Evolutionary conservation across 129 eudicot genomes (phyloP).

Genomic region (Calendula officinalis): DNA sequence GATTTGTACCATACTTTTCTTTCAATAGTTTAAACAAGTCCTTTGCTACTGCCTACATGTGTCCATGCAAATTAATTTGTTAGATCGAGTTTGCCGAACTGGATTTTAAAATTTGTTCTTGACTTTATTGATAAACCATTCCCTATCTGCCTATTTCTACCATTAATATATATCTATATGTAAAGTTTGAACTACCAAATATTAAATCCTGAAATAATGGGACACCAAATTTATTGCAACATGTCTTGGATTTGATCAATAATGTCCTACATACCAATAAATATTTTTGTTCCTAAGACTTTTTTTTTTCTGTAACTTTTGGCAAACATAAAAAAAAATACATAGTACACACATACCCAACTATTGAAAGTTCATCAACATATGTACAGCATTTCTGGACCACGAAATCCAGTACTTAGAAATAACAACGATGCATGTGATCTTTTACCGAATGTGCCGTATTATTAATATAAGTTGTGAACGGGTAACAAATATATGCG

Average conservation of each 20-base stretch:
- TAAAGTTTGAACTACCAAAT: constrained; percentile 24
- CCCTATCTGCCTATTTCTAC: constrained; percentile 4
- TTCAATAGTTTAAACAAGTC: constrained; percentile 66
- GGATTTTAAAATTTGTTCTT: neutral
- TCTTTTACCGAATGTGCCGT: neutral
- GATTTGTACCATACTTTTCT: constrained; percentile 56
- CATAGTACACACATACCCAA: neutral
- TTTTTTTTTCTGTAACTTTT: no score
- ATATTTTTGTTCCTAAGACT: neutral
- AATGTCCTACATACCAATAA: neutral
- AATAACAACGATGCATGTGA: neutral
- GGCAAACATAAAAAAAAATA: neutral
- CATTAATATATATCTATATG: constrained; percentile 3
- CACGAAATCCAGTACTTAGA: constrained; percentile 4
- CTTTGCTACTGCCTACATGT: constrained; percentile 47
- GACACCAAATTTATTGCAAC: neutral
- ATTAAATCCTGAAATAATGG: neutral
- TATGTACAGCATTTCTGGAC: neutral
- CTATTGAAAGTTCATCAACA: neutral
- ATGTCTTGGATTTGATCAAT: neutral
- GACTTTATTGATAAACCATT: neutral
- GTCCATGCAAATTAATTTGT: neutral
- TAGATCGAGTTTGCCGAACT: no score
- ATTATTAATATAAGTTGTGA: neutral
- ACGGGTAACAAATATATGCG: neutral